A percentile compares a stretch with the other conserved stretches of the same genome.
Conservation (phyloP, 1,284 basidiomycete species). For the Tranzscheliella williamsii region DNA sequence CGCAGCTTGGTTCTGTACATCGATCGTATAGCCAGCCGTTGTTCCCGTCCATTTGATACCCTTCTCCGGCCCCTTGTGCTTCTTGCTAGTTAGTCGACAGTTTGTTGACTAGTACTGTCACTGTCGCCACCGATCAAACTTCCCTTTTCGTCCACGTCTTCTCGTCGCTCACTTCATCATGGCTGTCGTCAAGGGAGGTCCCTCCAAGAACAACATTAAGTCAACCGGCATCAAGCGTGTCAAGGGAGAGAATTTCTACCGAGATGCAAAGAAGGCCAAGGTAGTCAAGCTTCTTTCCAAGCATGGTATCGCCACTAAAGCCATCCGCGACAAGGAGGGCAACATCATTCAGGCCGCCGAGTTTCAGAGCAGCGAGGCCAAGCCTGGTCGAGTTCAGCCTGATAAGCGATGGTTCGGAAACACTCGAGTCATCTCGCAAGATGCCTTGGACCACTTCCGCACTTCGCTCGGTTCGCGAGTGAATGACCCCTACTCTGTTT, state of each 20-base stretch:
- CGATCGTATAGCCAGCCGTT: too few species aligned
- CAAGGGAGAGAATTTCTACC: constrained; percentile 60
- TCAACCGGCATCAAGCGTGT: constrained; percentile 45
- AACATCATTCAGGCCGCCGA: constrained; percentile 56
- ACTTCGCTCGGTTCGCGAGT: constrained; percentile 54
- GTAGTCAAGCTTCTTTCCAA: constrained; percentile 58
- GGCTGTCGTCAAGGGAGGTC: constrained; percentile 46
- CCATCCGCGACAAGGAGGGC: constrained; percentile 56
- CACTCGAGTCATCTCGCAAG: constrained; percentile 80
- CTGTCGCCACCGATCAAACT: too few species aligned
- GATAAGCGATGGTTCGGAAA: constrained; percentile 68
- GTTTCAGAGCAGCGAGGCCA: constrained; percentile 58
- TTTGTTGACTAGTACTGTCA: too few species aligned
- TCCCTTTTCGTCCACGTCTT: too few species aligned
- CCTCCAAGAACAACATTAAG: constrained; percentile 40
- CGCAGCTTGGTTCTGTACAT: too few species aligned
- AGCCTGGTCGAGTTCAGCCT: constrained; percentile 59
- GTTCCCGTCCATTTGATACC: too few species aligned
- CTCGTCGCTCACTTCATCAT: too few species aligned
- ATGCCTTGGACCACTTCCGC: constrained; percentile 66
- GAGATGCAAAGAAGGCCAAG: constrained; percentile 59
- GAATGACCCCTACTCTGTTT: constrained; percentile 57
- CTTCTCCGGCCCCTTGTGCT: too few species aligned
- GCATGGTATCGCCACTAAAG: constrained; percentile 54
- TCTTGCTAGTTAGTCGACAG: too few species aligned